Conservation (phyloP, 2,329 filamentous ascomycete species). For the Ploettnerulaceae sp. region DNA sequence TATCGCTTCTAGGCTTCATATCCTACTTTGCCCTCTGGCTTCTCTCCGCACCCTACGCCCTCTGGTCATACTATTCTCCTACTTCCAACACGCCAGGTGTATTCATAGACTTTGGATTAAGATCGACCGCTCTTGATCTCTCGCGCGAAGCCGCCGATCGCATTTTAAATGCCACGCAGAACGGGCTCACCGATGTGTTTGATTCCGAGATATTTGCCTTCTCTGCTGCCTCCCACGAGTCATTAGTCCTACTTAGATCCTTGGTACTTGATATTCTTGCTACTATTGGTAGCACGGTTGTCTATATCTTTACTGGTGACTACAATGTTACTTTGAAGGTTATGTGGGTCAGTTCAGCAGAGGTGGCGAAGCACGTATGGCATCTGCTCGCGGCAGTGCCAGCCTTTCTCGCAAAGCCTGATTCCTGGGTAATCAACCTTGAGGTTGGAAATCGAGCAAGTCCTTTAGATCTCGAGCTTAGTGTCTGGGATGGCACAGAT, state of each 20-base stretch:
- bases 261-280: conserved; percentile 42
- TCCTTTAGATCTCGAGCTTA: conserved; percentile 50
- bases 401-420: conserved; percentile 40
- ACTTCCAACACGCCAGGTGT: not conserved
- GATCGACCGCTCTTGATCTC: conserved; percentile 22
- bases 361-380: conserved; percentile 9
- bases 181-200: conserved; percentile 40
- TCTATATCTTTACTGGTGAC: conserved; percentile 44
- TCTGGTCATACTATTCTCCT: conserved; percentile 17
- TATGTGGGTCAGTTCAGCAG: conserved; percentile 8
- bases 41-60: conserved; percentile 16
- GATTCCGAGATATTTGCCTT: conserved; percentile 68
- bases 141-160: conserved; percentile 30
- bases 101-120: conserved; percentile 7
- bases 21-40: conserved; percentile 35
- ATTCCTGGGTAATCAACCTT: conserved; percentile 55
- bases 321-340: conserved; percentile 32
- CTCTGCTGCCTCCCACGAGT: conserved; percentile 69
- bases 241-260: conserved; percentile 56
- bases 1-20: conserved; percentile 58
- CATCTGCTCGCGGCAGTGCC: conserved; percentile 34
- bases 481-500: conserved; percentile 63
- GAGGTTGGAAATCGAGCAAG: conserved; percentile 38
- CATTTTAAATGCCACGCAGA: conserved; percentile 47
- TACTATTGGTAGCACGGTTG: conserved; percentile 36